phyloP scores from a whole-genome alignment of 2,329 filamentous ascomycete genomes.

The Nemania sp. region DNA sequence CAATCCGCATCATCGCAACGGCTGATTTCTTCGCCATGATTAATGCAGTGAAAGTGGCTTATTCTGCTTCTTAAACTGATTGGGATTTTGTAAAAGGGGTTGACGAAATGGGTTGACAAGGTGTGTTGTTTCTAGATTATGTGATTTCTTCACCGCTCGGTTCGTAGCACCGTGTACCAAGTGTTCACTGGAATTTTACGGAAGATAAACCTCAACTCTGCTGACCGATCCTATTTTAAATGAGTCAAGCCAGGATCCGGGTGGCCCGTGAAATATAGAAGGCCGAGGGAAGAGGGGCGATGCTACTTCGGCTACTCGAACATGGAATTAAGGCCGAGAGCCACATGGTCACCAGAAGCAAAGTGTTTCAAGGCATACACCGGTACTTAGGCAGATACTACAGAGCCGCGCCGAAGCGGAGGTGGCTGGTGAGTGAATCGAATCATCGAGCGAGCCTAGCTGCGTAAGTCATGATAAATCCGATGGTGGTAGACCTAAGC shows the following conservation, averaged over 20 bases:
- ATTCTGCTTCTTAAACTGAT: slow-evolving; percentile 23
- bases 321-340: slow-evolving; percentile 27
- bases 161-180: slow-evolving; percentile 26
- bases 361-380: slow-evolving; percentile 29
- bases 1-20: slow-evolving; percentile 59
- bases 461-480: slow-evolving; percentile 28
- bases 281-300: slow-evolving; percentile 20
- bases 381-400: slow-evolving; percentile 27
- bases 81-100: slow-evolving; percentile 16
- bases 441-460: slow-evolving; percentile 25
- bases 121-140: too few species aligned
- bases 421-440: slow-evolving; percentile 26
- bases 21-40: slow-evolving; percentile 35
- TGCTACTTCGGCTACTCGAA: slow-evolving; percentile 31
- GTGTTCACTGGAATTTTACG: slow-evolving; percentile 28
- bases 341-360: slow-evolving; percentile 25
- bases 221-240: slow-evolving; percentile 26
- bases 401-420: slow-evolving; percentile 28
- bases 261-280: slow-evolving; percentile 23
- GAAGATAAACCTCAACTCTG: slow-evolving; percentile 27
- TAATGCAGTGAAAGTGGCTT: slow-evolving; percentile 11
- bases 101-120: slow-evolving; percentile 4
- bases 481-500: slow-evolving; percentile 30
- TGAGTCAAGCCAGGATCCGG: slow-evolving; percentile 33
- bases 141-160: slow-evolving; percentile 14